Percentiles rank a stretch among this genome's conserved stretches.
These are phyloP conservation scores for Cnidoscolus chayamansa DNA, from an alignment of 441 rosid genomes.

Conservation along the genomic window DNA sequence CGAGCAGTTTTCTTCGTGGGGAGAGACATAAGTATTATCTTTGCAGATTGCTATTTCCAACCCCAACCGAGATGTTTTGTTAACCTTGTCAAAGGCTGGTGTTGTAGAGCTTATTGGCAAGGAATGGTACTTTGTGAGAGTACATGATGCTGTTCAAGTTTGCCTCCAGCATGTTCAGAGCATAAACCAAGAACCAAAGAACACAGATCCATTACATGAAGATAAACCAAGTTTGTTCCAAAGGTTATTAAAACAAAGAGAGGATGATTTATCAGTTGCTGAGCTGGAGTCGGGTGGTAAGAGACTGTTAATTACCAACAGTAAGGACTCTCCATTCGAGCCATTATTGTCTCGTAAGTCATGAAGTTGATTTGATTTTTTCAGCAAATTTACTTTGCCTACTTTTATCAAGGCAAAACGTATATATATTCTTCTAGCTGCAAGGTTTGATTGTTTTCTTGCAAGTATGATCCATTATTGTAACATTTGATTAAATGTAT, in stretches of 20 bases:
- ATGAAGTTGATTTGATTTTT: conserved; percentile 23
- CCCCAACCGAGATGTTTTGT: conserved; percentile 73
- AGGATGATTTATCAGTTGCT: conserved; percentile 37
- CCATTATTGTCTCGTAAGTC: conserved; percentile 48
- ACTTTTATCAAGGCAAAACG: conserved; percentile 21
- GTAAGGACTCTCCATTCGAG: conserved; percentile 42
- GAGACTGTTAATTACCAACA: too few species aligned
- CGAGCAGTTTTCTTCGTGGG: neutral
- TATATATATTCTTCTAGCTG: neutral
- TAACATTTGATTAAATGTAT: conserved; percentile 1
- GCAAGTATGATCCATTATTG: conserved; percentile 12
- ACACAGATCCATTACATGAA: conserved; percentile 28
- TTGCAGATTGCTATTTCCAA: conserved; percentile 83
- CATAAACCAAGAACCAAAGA: conserved; percentile 32
- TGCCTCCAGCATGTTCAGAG: conserved; percentile 82
- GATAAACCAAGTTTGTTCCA: conserved; percentile 42
- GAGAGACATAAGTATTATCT: conserved; percentile 1
- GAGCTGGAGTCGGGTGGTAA: conserved; percentile 54
- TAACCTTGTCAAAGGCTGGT: conserved; percentile 71
- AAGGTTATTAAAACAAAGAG: conserved; percentile 40
- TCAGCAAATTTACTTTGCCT: conserved; percentile 5
- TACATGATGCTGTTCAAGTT: conserved; percentile 93
- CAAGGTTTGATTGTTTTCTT: conserved; percentile 16
- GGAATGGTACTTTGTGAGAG: conserved; percentile 92
- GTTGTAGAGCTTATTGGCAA: conserved; percentile 77